These are phyloP conservation scores for Xylariaceae sp. DNA, from an alignment of 2,329 filamentous ascomycete species.

Conservation along the genomic window DNA sequence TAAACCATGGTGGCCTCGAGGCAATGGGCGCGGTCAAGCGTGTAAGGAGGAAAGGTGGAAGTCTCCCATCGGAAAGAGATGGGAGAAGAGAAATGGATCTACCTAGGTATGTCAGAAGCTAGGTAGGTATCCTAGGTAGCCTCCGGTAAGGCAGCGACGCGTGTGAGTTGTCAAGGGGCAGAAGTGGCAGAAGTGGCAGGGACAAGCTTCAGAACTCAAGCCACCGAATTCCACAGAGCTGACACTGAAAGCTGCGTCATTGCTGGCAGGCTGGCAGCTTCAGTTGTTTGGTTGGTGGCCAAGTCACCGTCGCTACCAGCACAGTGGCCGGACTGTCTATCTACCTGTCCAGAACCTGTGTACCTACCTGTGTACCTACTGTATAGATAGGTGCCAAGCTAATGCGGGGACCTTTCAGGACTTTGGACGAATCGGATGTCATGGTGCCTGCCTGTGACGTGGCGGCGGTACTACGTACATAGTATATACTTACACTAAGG, in stretches of 20 bases:
- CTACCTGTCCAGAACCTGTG: too few species aligned
- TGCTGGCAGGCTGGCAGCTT: too few species aligned
- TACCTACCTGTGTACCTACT: too few species aligned
- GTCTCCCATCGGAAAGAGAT: constrained; percentile 10
- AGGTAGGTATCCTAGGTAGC: background rate
- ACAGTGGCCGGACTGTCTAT: too few species aligned
- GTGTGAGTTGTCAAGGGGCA: background rate
- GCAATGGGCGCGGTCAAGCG: background rate
- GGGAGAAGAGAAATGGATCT: background rate
- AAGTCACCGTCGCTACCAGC: too few species aligned
- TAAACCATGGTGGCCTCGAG: constrained; percentile 26
- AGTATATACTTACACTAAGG: too few species aligned
- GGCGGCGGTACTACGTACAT: too few species aligned
- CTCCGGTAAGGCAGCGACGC: background rate
- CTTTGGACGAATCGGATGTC: too few species aligned
- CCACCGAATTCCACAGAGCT: background rate
- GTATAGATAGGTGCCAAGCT: too few species aligned
- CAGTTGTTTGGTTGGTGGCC: too few species aligned
- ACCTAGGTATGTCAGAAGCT: background rate
- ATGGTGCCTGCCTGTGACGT: too few species aligned
- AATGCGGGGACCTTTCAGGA: too few species aligned
- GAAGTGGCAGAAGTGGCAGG: background rate
- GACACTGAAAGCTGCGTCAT: background rate
- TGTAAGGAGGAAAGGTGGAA: background rate
- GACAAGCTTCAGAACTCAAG: background rate